Evolutionary conservation across 345 rosid genomes (phyloP).

Genomic region (Orychophragmus violaceus): DNA sequence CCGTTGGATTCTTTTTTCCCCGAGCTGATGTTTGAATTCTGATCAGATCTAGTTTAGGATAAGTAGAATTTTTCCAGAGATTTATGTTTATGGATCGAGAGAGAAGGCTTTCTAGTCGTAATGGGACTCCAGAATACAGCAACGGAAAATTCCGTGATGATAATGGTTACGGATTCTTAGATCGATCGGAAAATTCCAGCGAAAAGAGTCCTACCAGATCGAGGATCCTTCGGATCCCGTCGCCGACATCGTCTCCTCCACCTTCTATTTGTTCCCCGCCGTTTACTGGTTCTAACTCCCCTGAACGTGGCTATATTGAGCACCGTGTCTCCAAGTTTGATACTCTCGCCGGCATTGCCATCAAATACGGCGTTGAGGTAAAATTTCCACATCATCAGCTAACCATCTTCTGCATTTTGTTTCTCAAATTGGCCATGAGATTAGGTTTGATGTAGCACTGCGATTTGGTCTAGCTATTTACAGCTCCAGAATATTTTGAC

Average conservation of each 20-base stretch:
- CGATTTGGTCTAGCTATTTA: too few relatives aligned
- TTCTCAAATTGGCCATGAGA: too few relatives aligned
- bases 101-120: conserved; percentile 26
- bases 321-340: conserved; percentile 73
- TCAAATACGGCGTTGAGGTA: conserved; percentile 93
- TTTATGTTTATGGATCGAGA: conserved; percentile 47
- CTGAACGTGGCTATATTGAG: conserved; percentile 41
- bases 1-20: not conserved
- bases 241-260: conserved; percentile 34
- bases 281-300: conserved; percentile 16
- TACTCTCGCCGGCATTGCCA: conserved; percentile 93
- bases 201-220: conserved; percentile 34
- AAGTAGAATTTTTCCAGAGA: not conserved
- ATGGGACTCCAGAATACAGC: conserved; percentile 27
- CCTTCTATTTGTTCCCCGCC: conserved; percentile 26
- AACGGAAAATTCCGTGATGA: conserved; percentile 33
- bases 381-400: not conserved
- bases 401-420: too few relatives aligned
- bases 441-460: conserved; percentile 1
- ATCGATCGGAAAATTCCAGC: conserved; percentile 27
- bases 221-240: conserved; percentile 23
- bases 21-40: conserved; percentile 2
- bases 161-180: conserved; percentile 23
- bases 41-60: conserved; percentile 28
- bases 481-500: not conserved